A percentile compares a stretch with the other conserved stretches of the same genome.
These are phyloP conservation scores for Aspergillus felis DNA, from an alignment of 2,329 filamentous ascomycete species.

Conservation along the genomic window DNA sequence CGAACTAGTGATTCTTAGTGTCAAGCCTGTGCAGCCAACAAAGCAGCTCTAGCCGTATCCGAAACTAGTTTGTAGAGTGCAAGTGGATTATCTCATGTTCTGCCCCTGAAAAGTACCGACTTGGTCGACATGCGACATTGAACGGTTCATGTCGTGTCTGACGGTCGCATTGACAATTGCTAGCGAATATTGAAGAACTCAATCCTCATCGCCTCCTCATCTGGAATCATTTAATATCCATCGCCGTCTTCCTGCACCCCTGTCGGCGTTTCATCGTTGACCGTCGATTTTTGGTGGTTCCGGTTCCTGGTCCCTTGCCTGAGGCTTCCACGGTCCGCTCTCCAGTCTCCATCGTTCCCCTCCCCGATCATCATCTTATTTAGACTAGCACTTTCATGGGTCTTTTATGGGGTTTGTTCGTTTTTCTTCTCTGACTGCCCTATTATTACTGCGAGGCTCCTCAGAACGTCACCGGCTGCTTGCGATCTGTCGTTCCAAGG, in stretches of 20 bases:
- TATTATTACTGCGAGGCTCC: neutral
- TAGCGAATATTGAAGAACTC: too few relatives aligned
- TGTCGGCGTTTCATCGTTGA: neutral
- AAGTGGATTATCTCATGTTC: neutral
- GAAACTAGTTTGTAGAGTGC: too few relatives aligned
- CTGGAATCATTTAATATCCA: neutral
- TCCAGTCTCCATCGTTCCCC: neutral
- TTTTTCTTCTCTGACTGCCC: neutral
- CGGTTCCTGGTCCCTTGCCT: neutral
- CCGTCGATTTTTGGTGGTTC: neutral
- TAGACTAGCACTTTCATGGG: neutral
- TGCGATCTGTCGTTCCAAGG: too few relatives aligned
- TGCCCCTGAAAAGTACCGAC: neutral
- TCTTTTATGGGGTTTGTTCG: neutral
- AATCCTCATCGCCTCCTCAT: neutral
- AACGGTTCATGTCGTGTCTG: too few relatives aligned
- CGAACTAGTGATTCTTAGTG: neutral
- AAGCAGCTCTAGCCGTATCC: neutral
- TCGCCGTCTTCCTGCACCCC: neutral
- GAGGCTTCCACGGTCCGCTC: neutral
- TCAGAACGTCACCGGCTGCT: neutral
- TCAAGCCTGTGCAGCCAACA: neutral
- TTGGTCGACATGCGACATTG: neutral
- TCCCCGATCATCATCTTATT: neutral
- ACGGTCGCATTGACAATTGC: too few relatives aligned